Evolutionary conservation across 768 basidiomycete species (phyloP).

Genomic region (Cystoderma amianthinum): DNA sequence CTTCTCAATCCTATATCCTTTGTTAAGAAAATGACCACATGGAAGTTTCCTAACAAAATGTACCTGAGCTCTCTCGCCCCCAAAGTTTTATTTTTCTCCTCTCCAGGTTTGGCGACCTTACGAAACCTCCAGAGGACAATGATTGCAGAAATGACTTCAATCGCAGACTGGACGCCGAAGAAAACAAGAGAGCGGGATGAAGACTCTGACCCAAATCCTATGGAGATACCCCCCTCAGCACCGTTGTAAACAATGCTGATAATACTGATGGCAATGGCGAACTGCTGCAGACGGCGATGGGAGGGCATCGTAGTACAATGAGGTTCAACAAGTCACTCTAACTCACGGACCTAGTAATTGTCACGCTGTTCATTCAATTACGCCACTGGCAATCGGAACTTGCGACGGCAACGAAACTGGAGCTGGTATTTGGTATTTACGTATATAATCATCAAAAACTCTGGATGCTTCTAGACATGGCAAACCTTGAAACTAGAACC

Average conservation of each 20-base stretch:
- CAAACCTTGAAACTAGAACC: too few relatives aligned
- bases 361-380: too few relatives aligned
- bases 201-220: conserved; percentile 36
- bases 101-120: conserved; percentile 20
- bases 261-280: conserved; percentile 30
- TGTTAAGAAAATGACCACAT: too few relatives aligned
- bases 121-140: conserved; percentile 40
- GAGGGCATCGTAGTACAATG: too few relatives aligned
- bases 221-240: conserved; percentile 31
- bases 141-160: conserved; percentile 36
- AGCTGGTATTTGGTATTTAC: too few relatives aligned
- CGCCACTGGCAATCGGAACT: too few relatives aligned
- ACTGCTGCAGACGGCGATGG: conserved; percentile 26
- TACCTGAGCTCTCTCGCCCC: conserved; percentile 11
- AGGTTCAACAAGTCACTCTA: too few relatives aligned
- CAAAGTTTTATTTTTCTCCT: conserved; percentile 15
- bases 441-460: too few relatives aligned
- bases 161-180: conserved; percentile 40
- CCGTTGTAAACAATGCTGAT: conserved; percentile 28
- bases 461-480: too few relatives aligned
- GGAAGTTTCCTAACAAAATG: too few relatives aligned
- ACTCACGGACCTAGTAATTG: too few relatives aligned
- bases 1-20: conserved; percentile 25
- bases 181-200: conserved; percentile 37
- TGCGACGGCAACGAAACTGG: too few relatives aligned